Conservation (phyloP, 1,139 yeast species). For the Debaryomycetaceae sp. region DNA sequence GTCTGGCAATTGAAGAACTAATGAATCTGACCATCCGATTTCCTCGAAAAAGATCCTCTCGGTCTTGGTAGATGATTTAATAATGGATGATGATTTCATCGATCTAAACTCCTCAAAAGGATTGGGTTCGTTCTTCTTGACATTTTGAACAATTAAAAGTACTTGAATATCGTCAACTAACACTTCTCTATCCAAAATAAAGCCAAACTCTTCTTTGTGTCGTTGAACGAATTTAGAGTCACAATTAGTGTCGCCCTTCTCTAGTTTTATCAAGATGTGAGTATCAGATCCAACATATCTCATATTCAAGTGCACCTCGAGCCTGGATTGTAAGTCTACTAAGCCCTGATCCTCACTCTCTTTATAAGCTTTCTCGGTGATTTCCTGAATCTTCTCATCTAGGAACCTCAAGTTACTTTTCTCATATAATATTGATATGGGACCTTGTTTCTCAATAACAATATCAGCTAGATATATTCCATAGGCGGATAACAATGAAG, state of each 20-base stretch:
- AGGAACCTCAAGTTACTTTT: slow-evolving; percentile 16
- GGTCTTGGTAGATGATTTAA: slow-evolving; percentile 5
- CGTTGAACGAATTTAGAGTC: slow-evolving; percentile 26
- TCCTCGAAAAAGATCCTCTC: slow-evolving; percentile 29
- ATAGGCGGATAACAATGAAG: slow-evolving; percentile 43
- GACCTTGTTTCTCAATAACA: slow-evolving; percentile 64
- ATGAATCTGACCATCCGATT: slow-evolving; percentile 47
- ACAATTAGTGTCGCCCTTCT: slow-evolving; percentile 19
- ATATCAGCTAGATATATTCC: slow-evolving; percentile 45
- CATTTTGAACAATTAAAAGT: slow-evolving; percentile 27
- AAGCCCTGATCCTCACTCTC: slow-evolving; percentile 33
- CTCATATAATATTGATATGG: slow-evolving; percentile 34
- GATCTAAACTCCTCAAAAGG: slow-evolving; percentile 30
- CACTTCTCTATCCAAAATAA: slow-evolving; percentile 44
- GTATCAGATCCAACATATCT: slow-evolving; percentile 89
- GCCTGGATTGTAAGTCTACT: slow-evolving; percentile 20
- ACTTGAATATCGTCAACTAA: slow-evolving; percentile 83
- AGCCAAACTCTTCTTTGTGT: slow-evolving; percentile 40
- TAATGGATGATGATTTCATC: slow-evolving; percentile 6
- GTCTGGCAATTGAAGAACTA: slow-evolving; percentile 48
- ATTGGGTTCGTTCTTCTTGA: slow-evolving; percentile 25
- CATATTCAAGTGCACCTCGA: slow-evolving; percentile 70
- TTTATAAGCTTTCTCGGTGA: slow-evolving; percentile 23
- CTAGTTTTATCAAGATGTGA: slow-evolving; percentile 57
- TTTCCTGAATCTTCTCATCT: slow-evolving; percentile 21